Percentiles rank a stretch among this genome's conserved stretches.
Evolutionary conservation across 2,329 filamentous ascomycete genomes (phyloP).

Genomic region (Westerdykella ornata): DNA sequence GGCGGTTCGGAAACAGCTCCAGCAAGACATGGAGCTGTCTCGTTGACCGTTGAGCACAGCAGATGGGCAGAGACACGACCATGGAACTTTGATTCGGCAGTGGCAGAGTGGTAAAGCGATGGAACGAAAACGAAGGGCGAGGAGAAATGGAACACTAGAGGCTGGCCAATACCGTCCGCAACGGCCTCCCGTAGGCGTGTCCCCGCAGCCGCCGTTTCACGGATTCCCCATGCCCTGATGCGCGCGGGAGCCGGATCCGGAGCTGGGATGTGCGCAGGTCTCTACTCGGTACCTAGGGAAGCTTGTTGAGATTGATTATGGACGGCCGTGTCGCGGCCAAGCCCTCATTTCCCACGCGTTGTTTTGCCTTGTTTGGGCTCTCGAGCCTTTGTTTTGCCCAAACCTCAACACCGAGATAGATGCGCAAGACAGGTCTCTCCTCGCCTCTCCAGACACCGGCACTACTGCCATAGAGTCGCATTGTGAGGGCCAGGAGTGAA

Average conservation of each 20-base stretch:
- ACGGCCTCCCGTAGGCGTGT: slow-evolving; percentile 6
- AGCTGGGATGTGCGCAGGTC: no score
- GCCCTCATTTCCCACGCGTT: slow-evolving; percentile 33
- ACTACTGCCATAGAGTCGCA: neutral
- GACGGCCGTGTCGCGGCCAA: slow-evolving; percentile 19
- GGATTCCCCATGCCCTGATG: slow-evolving; percentile 2
- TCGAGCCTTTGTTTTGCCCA: slow-evolving; percentile 8
- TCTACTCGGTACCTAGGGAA: slow-evolving; percentile 15
- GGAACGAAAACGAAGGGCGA: slow-evolving; percentile 11
- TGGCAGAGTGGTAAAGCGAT: no score
- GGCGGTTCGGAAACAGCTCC: neutral
- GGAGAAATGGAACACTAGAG: slow-evolving; percentile 4
- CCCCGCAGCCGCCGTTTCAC: no score
- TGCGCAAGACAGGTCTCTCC: neutral
- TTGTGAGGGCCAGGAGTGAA: no score
- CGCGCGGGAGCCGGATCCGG: slow-evolving; percentile 9
- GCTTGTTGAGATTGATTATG: slow-evolving; percentile 21
- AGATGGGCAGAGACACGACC: no score
- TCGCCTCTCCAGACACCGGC: neutral
- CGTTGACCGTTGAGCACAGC: no score
- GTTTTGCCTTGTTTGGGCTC: slow-evolving; percentile 33
- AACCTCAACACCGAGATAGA: slow-evolving; percentile 21
- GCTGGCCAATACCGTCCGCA: neutral
- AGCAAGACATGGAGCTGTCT: no score
- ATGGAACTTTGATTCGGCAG: no score